These are phyloP conservation scores for Pugionium dolabratum DNA, from an alignment of 345 rosid genomes.

Conservation along the genomic window DNA sequence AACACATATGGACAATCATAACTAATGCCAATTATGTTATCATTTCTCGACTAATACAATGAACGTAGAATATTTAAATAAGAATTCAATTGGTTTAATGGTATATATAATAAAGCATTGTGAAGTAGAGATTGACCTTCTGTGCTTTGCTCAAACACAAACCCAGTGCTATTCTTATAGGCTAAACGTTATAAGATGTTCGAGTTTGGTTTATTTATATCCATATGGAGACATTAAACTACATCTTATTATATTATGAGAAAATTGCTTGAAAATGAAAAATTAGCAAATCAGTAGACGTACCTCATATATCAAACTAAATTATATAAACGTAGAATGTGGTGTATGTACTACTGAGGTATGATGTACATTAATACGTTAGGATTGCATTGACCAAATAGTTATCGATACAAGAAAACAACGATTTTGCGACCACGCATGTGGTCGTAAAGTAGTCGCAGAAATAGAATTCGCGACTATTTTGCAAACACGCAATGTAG, in stretches of 20 bases:
- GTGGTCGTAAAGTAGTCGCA: too few relatives aligned
- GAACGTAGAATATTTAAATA: background rate
- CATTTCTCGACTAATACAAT: background rate
- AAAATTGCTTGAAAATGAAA: background rate
- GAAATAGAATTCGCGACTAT: too few relatives aligned
- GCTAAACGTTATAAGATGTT: background rate
- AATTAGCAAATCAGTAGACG: background rate
- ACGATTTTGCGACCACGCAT: too few relatives aligned
- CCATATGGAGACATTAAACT: background rate
- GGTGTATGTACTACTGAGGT: too few relatives aligned
- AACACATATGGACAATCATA: constrained; percentile 6
- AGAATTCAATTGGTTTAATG: background rate
- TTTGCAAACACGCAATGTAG: too few relatives aligned
- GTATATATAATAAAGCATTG: too few relatives aligned
- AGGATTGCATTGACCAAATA: too few relatives aligned
- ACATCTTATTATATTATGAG: background rate
- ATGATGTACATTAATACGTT: too few relatives aligned
- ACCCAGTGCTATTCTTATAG: background rate
- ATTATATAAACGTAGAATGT: too few relatives aligned
- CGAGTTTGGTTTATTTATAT: background rate
- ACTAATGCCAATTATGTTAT: background rate
- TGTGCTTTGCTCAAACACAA: constrained; percentile 5
- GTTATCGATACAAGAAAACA: too few relatives aligned
- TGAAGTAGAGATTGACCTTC: background rate
- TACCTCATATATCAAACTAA: background rate